Evolutionary conservation across 2,329 filamentous ascomycete genomes (phyloP).

Genomic region (Aspergillus sp.): DNA sequence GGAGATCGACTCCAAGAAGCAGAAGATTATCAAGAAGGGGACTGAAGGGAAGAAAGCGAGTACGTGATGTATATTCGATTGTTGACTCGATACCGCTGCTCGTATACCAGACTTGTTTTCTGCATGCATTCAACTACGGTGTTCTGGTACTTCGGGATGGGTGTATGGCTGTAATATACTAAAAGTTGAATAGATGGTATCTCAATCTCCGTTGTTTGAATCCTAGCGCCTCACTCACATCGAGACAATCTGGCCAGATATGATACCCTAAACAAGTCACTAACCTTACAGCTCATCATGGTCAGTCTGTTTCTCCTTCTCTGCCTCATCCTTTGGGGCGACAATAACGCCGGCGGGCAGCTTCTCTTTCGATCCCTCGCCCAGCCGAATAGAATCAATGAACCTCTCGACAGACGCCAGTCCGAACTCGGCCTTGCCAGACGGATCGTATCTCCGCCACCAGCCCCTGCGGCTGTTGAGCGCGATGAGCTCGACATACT

Average conservation of each 20-base stretch:
- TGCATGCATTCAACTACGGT: neutral
- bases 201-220: neutral
- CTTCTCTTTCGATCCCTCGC: slow-evolving; percentile 72
- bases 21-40: slow-evolving; percentile 37
- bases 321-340: slow-evolving; percentile 22
- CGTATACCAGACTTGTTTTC: neutral
- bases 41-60: slow-evolving; percentile 31
- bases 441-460: slow-evolving; percentile 63
- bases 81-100: too few relatives aligned
- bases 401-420: slow-evolving; percentile 63
- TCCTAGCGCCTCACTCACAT: neutral
- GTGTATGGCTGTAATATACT: neutral
- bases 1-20: slow-evolving; percentile 34
- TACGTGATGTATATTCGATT: neutral
- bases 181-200: neutral
- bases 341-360: slow-evolving; percentile 54
- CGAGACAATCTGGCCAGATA: too few relatives aligned
- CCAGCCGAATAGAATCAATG: slow-evolving; percentile 85
- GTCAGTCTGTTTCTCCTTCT: slow-evolving; percentile 28
- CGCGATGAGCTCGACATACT: slow-evolving; percentile 61
- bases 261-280: too few relatives aligned
- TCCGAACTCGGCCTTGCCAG: slow-evolving; percentile 42
- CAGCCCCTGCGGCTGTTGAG: slow-evolving; percentile 77
- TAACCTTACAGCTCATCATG: slow-evolving; percentile 36
- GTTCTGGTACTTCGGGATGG: neutral